Conservation (phyloP, 2,329 filamentous ascomycete genomes). For the Hypoxylon sp. region DNA sequence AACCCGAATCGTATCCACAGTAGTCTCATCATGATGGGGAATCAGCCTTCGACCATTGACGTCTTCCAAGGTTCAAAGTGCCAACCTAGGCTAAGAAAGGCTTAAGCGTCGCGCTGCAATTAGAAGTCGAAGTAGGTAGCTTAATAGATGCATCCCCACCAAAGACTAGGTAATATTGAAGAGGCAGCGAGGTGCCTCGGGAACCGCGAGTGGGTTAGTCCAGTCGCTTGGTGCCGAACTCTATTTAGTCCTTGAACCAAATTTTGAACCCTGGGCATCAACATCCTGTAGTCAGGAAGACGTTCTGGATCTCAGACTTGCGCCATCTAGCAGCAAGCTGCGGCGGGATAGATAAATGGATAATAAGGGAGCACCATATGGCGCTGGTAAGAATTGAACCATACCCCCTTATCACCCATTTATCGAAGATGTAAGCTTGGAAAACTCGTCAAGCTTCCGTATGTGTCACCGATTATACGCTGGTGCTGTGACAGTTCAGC, state of each 20-base stretch:
- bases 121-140: background rate
- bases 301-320: background rate
- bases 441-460: background rate
- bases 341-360: no score
- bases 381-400: no score
- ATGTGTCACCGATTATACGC: slow-evolving; percentile 25
- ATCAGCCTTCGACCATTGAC: background rate
- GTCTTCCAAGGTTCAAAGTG: slow-evolving; percentile 7
- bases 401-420: no score
- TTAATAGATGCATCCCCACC: background rate
- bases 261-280: background rate
- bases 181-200: background rate
- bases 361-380: no score
- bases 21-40: background rate
- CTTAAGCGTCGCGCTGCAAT: background rate
- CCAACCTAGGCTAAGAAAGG: slow-evolving; percentile 11
- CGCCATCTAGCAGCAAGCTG: background rate
- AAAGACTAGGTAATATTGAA: no score
- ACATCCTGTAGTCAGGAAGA: background rate
- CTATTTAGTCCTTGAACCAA: background rate
- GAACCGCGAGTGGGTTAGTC: background rate
- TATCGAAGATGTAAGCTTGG: background rate
- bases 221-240: background rate
- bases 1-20: no score
- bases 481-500: slow-evolving; percentile 24